Conservation (phyloP, 2,329 filamentous ascomycete genomes). For the Calonectria multiphialidica region DNA sequence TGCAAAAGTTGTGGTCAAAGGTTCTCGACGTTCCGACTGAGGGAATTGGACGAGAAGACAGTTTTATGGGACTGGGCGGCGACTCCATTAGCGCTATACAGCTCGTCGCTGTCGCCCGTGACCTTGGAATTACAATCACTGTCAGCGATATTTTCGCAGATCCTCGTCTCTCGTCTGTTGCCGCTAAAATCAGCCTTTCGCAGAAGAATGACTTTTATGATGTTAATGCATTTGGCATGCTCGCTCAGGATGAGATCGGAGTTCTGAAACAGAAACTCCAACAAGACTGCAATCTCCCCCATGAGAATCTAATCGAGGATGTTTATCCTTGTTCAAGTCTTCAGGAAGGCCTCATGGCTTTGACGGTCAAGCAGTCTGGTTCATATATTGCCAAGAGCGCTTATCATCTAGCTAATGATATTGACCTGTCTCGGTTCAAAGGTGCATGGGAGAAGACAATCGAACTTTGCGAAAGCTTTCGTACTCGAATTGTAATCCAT, state of each 20-base stretch:
- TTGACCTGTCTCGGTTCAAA: neutral
- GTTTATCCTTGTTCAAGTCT: conserved; percentile 15
- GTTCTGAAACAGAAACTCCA: neutral
- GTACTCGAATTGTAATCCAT: neutral
- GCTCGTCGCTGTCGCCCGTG: conserved; percentile 56
- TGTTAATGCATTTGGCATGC: neutral
- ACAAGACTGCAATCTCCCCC: neutral
- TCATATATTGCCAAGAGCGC: conserved; percentile 8
- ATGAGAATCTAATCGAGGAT: conserved; percentile 42
- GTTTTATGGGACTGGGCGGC: conserved; percentile 62
- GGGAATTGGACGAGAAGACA: conserved; percentile 55
- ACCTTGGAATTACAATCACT: conserved; percentile 52
- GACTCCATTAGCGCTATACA: conserved; percentile 64
- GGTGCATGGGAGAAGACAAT: neutral
- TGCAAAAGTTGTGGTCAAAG: conserved; percentile 52
- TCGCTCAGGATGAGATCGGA: neutral
- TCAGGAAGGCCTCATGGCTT: conserved; percentile 8
- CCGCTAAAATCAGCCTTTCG: conserved; percentile 8
- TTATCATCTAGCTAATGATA: neutral
- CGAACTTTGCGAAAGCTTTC: neutral
- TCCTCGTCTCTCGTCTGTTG: neutral
- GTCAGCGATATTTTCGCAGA: conserved; percentile 58
- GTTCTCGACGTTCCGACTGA: conserved; percentile 48
- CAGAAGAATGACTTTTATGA: conserved; percentile 24
- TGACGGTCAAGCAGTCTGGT: conserved; percentile 1